These are phyloP conservation scores for Tothia fuscella DNA, from an alignment of 2,329 filamentous ascomycete species.

Conservation along the genomic window DNA sequence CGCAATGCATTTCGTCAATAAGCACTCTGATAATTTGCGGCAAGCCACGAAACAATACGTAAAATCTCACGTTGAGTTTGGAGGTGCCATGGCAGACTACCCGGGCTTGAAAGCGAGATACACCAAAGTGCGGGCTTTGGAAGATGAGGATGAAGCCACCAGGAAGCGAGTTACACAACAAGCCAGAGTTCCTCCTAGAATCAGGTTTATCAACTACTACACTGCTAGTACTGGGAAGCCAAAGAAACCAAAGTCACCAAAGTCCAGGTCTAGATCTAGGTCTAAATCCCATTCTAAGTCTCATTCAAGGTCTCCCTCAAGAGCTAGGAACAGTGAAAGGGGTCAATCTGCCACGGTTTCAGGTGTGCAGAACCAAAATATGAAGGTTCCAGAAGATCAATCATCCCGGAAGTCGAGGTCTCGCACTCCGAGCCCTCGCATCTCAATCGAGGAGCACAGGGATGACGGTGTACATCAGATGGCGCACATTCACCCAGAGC, in stretches of 20 bases:
- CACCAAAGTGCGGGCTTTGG: slow-evolving; percentile 53
- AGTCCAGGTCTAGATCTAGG: background rate
- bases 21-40: slow-evolving; percentile 63
- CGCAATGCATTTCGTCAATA: slow-evolving; percentile 65
- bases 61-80: slow-evolving; percentile 73
- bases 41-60: slow-evolving; percentile 62
- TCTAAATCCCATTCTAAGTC: slow-evolving; percentile 10
- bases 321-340: background rate
- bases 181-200: slow-evolving; percentile 30
- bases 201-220: slow-evolving; percentile 83
- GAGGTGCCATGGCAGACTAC: slow-evolving; percentile 68
- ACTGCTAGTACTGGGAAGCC: slow-evolving; percentile 67
- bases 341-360: slow-evolving; percentile 6
- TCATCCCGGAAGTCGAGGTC: slow-evolving; percentile 7
- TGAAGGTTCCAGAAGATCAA: slow-evolving; percentile 5
- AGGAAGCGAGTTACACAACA: slow-evolving; percentile 20
- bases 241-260: slow-evolving; percentile 38
- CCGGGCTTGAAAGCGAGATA: slow-evolving; percentile 59
- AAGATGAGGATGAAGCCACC: slow-evolving; percentile 47
- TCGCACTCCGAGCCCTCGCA: slow-evolving; percentile 25
- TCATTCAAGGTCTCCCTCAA: background rate
- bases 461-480: slow-evolving; percentile 10
- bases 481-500: background rate
- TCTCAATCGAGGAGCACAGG: slow-evolving; percentile 36
- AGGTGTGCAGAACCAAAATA: slow-evolving; percentile 13